These are phyloP conservation scores for Dendrobium chrysotoxum DNA, from an alignment of 106 monocot genomes.

Conservation along the genomic window DNA sequence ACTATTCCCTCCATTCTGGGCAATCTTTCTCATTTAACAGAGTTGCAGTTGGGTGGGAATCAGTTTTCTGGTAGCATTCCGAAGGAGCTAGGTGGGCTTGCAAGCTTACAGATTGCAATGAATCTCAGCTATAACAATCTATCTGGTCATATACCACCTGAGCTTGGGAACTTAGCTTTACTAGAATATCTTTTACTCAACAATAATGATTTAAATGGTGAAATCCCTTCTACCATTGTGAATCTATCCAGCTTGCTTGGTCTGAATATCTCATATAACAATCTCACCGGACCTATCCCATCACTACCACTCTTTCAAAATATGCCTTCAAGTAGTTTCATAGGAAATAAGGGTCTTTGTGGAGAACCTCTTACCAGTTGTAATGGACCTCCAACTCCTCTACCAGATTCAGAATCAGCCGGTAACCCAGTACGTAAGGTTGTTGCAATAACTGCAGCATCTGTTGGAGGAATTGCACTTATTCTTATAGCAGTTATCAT, in stretches of 20 bases:
- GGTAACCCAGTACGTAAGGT: conserved; percentile 37
- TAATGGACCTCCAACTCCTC: conserved; percentile 20
- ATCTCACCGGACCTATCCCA: conserved; percentile 78
- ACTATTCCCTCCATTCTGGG: conserved; percentile 63
- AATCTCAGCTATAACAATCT: conserved; percentile 91
- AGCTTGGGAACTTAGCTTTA: conserved; percentile 77
- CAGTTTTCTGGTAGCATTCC: conserved; percentile 68
- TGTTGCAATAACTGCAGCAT: conserved; percentile 66
- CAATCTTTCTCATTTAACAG: conserved; percentile 69
- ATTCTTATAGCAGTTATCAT: conserved; percentile 67
- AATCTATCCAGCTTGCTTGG: conserved; percentile 71
- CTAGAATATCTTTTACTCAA: conserved; percentile 69
- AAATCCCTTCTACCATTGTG: conserved; percentile 73
- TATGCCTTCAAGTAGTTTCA: conserved; percentile 58
- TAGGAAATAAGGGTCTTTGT: conserved; percentile 78
- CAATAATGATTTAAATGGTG: conserved; percentile 68
- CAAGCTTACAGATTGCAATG: conserved; percentile 84
- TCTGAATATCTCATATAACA: conserved; percentile 81
- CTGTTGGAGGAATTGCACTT: conserved; percentile 66
- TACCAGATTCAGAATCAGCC: conserved; percentile 10
- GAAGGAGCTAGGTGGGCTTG: conserved; percentile 59
- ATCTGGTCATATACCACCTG: conserved; percentile 58
- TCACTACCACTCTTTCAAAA: conserved; percentile 44
- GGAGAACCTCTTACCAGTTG: conserved; percentile 67
- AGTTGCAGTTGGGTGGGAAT: conserved; percentile 85